Evolutionary conservation across 768 basidiomycete species (phyloP), one percentile per base, ranked within the genome.

Genomic region (Phylloporus rhodoxanthus): DNA sequence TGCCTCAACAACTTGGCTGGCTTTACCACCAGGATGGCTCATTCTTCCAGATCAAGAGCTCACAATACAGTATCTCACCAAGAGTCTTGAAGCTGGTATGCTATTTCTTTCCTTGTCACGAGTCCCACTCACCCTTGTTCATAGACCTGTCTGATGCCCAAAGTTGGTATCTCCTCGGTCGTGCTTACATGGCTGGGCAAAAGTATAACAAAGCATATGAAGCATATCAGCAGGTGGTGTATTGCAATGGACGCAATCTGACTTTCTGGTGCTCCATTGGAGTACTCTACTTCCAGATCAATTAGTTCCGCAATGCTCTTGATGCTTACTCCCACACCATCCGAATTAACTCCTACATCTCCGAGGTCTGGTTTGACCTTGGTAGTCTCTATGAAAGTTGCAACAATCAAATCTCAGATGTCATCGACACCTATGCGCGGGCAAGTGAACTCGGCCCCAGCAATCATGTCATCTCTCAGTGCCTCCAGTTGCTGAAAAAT

Each of bases 191-290:
- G n/a, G n/a, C n/a, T n/a, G n/a, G n/a, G n/a, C n/a, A n/a, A n/a
- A n/a, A n/a, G n/a, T n/a, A 97, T 73, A 97, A 96, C 77, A 97
- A 97, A 66, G 96, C 95, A n/a, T 97, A 99, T 71, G 95, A 99
- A 68, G 94, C 94, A 0, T 98, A 98, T 66, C 96, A 99, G 61
- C 96, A 99, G 68, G 95, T 95, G 17, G 93, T 99, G 15, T 98
- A 98, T 70, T 88, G 95, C 45, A 96, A 99, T 61, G 96, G 95
- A 17, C 89, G 93, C 51, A 99, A 98, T 66, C 96, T 95, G 0
- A 97, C 96, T 0, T 99, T 97, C 70, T 97, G 96, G n/a, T n/a
- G n/a, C n/a, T n/a, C n/a, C n/a, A n/a, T n/a, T n/a, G n/a, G n/a
- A n/a, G n/a, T n/a, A n/a, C 79, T 99, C 1, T 99, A 98, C 68